Evolutionary conservation across 352 stramenopile species (phyloP).

Genomic region (Globisporangium cederbergense): DNA sequence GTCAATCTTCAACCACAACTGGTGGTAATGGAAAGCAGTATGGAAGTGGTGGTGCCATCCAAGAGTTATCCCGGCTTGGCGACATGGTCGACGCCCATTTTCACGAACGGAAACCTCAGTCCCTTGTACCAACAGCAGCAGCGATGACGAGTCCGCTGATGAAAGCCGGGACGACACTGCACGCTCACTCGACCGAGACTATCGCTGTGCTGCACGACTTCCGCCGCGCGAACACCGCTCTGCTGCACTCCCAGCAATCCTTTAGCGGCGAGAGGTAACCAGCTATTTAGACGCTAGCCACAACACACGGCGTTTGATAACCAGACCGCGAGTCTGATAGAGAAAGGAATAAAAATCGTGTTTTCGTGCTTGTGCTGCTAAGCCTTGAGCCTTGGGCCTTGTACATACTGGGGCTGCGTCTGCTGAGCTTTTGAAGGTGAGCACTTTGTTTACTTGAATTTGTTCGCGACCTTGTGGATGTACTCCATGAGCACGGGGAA

Average conservation of each 20-base stretch:
- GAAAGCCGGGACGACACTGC: constrained; percentile 3
- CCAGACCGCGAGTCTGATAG: not conserved
- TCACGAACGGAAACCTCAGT: constrained; percentile 29
- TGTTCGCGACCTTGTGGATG: constrained; percentile 83
- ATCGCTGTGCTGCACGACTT: constrained; percentile 53
- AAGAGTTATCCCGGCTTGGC: constrained; percentile 22
- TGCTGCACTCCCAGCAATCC: constrained; percentile 36
- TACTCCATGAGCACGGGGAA: constrained; percentile 86
- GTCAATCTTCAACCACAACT: not conserved
- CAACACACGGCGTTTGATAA: not conserved
- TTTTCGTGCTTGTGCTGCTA: not conserved
- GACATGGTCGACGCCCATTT: constrained; percentile 47
- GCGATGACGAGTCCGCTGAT: not conserved
- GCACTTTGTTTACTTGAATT: constrained; percentile 38
- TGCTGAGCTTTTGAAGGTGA: not conserved
- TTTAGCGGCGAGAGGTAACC: constrained; percentile 10
- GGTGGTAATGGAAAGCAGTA: constrained; percentile 7
- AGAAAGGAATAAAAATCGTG: constrained; percentile 12
- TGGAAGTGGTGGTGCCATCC: not conserved
- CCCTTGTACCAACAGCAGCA: constrained; percentile 8
- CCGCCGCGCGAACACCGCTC: constrained; percentile 32
- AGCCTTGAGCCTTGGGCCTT: not conserved
- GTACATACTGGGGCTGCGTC: not conserved
- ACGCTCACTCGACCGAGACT: constrained; percentile 15
- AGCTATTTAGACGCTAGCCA: not conserved